phyloP scores from a whole-genome alignment of 2,329 filamentous ascomycete genomes.

The Fusarium heterosporum region DNA sequence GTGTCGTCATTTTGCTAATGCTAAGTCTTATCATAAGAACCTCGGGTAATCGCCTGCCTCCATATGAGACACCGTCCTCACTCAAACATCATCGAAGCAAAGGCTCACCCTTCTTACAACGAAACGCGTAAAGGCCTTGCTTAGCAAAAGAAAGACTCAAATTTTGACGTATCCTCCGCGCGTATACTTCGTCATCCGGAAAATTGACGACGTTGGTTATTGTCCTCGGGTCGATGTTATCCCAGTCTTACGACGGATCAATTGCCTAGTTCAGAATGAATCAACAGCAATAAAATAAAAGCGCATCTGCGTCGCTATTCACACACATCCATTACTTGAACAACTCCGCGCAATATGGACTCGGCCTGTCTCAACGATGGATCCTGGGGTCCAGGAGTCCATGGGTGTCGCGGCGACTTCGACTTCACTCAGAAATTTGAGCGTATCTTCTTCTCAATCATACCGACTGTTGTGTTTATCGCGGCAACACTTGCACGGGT shows the following conservation, averaged over 20 bases:
- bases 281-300: not conserved
- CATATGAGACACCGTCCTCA: too few species aligned
- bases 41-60: not conserved
- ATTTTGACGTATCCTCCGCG: not conserved
- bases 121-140: not conserved
- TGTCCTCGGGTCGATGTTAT: conserved; percentile 7
- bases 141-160: not conserved
- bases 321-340: not conserved
- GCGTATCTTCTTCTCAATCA: conserved; percentile 58
- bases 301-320: not conserved
- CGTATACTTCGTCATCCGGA: not conserved
- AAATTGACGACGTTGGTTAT: not conserved
- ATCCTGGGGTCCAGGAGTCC: conserved; percentile 58
- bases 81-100: not conserved
- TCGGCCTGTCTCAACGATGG: conserved; percentile 51
- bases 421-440: conserved; percentile 65
- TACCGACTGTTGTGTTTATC: conserved; percentile 57
- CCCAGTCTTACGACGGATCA: conserved; percentile 24
- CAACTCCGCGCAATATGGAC: conserved; percentile 28
- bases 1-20: too few species aligned
- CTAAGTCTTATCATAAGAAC: too few species aligned
- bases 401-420: conserved; percentile 60
- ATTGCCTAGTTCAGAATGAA: not conserved
- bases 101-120: not conserved
- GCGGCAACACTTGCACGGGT: conserved; percentile 51